Conservation (phyloP, 768 basidiomycete genomes). For the Lactifluus pinguis region DNA sequence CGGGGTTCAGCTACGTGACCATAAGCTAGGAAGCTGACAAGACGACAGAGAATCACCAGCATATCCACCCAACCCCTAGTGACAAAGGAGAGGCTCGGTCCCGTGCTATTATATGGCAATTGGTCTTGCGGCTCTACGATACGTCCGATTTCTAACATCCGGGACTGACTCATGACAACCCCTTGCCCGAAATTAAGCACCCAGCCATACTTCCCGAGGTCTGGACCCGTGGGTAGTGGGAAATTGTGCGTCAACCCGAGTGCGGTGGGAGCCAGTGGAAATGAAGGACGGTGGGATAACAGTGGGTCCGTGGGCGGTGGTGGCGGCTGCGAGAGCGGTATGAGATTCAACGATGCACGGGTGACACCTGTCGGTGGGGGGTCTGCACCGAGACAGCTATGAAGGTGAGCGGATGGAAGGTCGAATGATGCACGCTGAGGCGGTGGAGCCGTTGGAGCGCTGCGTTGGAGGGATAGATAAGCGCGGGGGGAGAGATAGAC, state of each 20-base stretch:
- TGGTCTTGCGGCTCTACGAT: slow-evolving; percentile 49
- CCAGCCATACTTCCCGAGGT: slow-evolving; percentile 40
- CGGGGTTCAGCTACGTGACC: slow-evolving; percentile 42
- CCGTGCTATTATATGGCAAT: slow-evolving; percentile 34
- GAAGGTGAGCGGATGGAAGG: slow-evolving; percentile 43
- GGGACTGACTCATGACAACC: slow-evolving; percentile 62
- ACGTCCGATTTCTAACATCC: slow-evolving; percentile 64
- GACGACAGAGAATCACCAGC: slow-evolving; percentile 31
- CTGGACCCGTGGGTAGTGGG: slow-evolving; percentile 31
- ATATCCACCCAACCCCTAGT: slow-evolving; percentile 58
- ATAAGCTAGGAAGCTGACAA: not conserved
- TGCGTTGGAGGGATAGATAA: slow-evolving; percentile 55
- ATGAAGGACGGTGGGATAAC: slow-evolving; percentile 38
- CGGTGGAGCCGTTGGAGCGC: slow-evolving; percentile 25
- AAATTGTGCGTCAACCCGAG: slow-evolving; percentile 44
- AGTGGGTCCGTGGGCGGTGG: slow-evolving; percentile 19
- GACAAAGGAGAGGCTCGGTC: slow-evolving; percentile 38
- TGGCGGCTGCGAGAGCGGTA: slow-evolving; percentile 31
- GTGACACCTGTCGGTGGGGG: slow-evolving; percentile 40
- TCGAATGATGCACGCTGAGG: slow-evolving; percentile 33
- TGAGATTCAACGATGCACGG: slow-evolving; percentile 44
- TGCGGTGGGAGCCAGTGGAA: slow-evolving; percentile 40
- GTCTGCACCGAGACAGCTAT: slow-evolving; percentile 32
- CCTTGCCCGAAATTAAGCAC: slow-evolving; percentile 69
- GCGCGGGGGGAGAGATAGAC: slow-evolving; percentile 58